Evolutionary conservation across 257 asterid genomes (phyloP).

Genomic region (Jasminum sambac): DNA sequence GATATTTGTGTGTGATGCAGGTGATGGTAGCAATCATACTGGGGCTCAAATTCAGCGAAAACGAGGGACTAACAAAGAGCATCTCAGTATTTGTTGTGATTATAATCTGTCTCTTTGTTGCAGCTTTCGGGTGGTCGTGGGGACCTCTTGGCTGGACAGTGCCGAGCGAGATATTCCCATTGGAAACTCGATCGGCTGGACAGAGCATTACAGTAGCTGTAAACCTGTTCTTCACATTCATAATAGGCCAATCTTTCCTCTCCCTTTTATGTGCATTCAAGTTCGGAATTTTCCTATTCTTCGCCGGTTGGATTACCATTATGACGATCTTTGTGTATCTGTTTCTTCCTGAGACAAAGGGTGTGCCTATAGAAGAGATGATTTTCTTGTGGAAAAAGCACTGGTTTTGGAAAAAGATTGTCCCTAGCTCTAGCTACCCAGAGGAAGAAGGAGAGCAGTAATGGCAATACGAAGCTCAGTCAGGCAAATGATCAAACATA

Average conservation of each 20-base stretch:
- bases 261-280: constrained; percentile 69
- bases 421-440: constrained; percentile 18
- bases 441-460: not conserved
- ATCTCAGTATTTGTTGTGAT: constrained; percentile 61
- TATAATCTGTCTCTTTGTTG: constrained; percentile 66
- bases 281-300: constrained; percentile 82
- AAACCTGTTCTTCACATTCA: constrained; percentile 70
- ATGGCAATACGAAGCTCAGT: not conserved
- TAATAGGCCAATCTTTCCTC: constrained; percentile 72
- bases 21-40: constrained; percentile 55
- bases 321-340: constrained; percentile 72
- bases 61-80: constrained; percentile 55
- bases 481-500: not conserved
- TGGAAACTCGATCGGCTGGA: constrained; percentile 85
- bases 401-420: constrained; percentile 80
- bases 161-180: constrained; percentile 88
- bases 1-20: constrained; percentile 28
- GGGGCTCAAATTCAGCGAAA: constrained; percentile 59
- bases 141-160: constrained; percentile 93
- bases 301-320: constrained; percentile 72
- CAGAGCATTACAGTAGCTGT: constrained; percentile 88
- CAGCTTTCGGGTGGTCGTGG: constrained; percentile 92
- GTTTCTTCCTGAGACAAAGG: constrained; percentile 85
- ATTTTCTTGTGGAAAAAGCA: constrained; percentile 67
- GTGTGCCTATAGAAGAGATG: constrained; percentile 86